Conservation (phyloP, 2,329 filamentous ascomycete genomes). For the Lachnellula occidentalis region DNA sequence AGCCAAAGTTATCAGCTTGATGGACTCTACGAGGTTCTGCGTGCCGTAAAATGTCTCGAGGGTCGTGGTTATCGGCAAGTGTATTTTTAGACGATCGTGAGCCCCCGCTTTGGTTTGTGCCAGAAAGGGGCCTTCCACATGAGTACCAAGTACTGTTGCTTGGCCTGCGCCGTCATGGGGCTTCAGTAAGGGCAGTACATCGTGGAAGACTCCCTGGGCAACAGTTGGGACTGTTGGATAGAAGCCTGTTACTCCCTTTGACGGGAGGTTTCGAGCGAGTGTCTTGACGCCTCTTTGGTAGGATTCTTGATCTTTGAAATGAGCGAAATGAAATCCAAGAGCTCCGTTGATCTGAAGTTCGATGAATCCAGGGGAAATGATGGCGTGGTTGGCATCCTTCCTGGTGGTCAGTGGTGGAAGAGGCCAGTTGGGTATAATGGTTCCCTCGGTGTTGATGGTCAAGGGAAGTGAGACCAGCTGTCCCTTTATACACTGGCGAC, state of each 20-base stretch:
- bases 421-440: slow-evolving; percentile 25
- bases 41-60: slow-evolving; percentile 40
- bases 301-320: slow-evolving; percentile 34
- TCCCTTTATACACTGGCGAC: slow-evolving; percentile 22
- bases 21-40: slow-evolving; percentile 32
- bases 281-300: slow-evolving; percentile 41
- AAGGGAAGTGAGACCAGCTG: slow-evolving; percentile 15
- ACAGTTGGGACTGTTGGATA: slow-evolving; percentile 50
- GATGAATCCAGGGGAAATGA: slow-evolving; percentile 49
- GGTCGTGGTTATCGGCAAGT: slow-evolving; percentile 16
- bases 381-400: slow-evolving; percentile 41
- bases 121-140: slow-evolving; percentile 51
- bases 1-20: slow-evolving; percentile 48
- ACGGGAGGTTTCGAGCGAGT: slow-evolving; percentile 43
- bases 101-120: slow-evolving; percentile 48
- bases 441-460: slow-evolving; percentile 18
- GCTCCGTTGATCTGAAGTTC: slow-evolving; percentile 48
- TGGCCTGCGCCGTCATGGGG: slow-evolving; percentile 37
- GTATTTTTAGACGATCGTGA: slow-evolving; percentile 33
- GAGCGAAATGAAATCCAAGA: slow-evolving; percentile 47
- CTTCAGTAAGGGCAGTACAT: slow-evolving; percentile 40
- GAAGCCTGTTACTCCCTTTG: slow-evolving; percentile 47
- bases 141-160: slow-evolving; percentile 50
- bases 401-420: slow-evolving; percentile 14
- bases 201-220: slow-evolving; percentile 37